A percentile compares a stretch with the other conserved stretches of the same genome.
Evolutionary conservation across 352 stramenopile genomes (phyloP).

Genomic region (Phytopythium oedochilum): DNA sequence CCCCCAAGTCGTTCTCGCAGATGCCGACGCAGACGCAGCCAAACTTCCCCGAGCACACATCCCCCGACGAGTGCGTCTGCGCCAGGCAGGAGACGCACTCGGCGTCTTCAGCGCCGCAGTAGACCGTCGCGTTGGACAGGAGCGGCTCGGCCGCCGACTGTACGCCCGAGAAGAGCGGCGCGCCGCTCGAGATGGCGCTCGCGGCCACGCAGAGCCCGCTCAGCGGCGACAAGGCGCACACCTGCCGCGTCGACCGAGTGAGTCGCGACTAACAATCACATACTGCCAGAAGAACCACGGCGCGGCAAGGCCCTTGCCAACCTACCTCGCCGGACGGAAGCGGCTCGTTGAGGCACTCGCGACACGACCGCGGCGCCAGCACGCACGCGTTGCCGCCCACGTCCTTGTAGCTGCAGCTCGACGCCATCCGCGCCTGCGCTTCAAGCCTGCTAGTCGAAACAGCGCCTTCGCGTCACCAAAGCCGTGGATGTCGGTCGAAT

Average conservation of each 20-base stretch:
- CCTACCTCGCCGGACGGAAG: conserved; percentile 5
- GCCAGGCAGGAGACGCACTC: conserved; percentile 22
- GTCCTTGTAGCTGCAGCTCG: conserved; percentile 12
- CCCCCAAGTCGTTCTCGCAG: neutral
- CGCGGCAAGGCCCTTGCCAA: no score
- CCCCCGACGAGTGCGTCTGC: conserved; percentile 1
- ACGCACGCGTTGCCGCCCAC: conserved; percentile 3
- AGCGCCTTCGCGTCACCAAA: no score
- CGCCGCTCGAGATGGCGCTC: neutral
- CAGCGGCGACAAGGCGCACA: conserved; percentile 1
- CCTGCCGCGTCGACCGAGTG: no score
- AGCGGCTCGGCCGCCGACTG: conserved; percentile 5
- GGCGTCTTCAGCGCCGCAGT: conserved; percentile 26
- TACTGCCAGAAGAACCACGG: no score
- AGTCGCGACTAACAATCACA: no score
- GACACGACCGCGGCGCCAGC: conserved; percentile 9
- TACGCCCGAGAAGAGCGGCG: neutral
- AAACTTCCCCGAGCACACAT: neutral
- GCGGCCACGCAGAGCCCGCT: conserved; percentile 1
- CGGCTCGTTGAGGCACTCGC: conserved; percentile 15
- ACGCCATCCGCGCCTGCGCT: neutral
- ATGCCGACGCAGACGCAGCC: conserved; percentile 4
- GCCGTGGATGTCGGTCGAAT: no score
- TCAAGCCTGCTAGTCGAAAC: no score
- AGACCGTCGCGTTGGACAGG: conserved; percentile 20